Conservation (phyloP, 768 basidiomycete genomes). For the Leccinum disarticulatum region DNA sequence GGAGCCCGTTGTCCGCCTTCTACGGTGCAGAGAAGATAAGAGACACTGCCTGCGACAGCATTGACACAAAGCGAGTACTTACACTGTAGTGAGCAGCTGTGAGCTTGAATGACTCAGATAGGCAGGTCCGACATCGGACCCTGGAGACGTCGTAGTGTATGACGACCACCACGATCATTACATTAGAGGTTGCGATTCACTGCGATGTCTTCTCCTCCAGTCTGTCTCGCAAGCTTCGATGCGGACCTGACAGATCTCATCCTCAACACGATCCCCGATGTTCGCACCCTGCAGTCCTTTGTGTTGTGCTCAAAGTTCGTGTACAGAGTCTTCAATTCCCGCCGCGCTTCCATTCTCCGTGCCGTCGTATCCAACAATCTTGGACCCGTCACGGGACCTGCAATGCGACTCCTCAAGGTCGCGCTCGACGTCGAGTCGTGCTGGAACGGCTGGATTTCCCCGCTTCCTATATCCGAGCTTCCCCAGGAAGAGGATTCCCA, state of each 20-base stretch:
- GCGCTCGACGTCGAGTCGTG: constrained; percentile 11
- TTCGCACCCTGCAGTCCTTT: constrained; percentile 12
- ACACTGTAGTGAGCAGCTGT: too few relatives aligned
- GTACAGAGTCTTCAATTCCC: constrained; percentile 14
- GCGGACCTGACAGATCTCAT: constrained; percentile 15
- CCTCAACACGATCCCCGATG: constrained; percentile 10
- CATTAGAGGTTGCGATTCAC: neutral
- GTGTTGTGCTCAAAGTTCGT: constrained; percentile 19
- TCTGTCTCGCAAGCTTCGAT: constrained; percentile 3
- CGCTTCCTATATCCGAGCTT: constrained; percentile 8
- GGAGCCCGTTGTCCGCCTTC: neutral
- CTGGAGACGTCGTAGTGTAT: neutral
- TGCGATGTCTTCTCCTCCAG: neutral
- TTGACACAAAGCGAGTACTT: neutral
- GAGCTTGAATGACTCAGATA: neutral
- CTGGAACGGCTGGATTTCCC: constrained; percentile 14
- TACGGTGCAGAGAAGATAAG: too few relatives aligned
- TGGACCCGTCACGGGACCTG: constrained; percentile 5
- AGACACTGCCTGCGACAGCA: too few relatives aligned
- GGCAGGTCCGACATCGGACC: neutral
- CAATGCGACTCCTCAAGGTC: constrained; percentile 21
- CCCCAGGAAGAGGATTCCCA: constrained; percentile 13
- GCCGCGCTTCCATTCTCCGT: constrained; percentile 14
- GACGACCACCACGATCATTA: neutral
- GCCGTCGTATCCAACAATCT: constrained; percentile 18